Base-by-base conservation (phyloP, 2,329 filamentous ascomycete genomes). In the Davidsoniella neocaledoniae region DNA sequence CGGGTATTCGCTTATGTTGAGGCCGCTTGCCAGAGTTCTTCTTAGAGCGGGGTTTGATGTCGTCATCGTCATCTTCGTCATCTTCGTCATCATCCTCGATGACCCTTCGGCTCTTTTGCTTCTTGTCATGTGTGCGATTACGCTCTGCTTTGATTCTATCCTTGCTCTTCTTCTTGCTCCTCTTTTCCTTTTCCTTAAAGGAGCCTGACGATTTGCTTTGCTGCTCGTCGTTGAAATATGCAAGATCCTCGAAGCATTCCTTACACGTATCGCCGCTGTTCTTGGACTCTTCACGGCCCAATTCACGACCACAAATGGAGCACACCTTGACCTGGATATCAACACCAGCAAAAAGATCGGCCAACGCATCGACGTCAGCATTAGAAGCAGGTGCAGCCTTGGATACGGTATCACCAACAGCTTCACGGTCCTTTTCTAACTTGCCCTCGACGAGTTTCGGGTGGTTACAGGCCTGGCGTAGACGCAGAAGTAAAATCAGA, bases 381-480 rank as follows among this genome's bases (percentile, higher is more conserved):
- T 74, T 72, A 16, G 71, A 67, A 45, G 70, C 68, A 51, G 21
- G 21, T 71, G 72, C 55, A 8, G 64, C 65, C 2, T 68, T 58
- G 33, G 66, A 70, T 5, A 68, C 66, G 3, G 43, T 43, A 16
- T 47, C 41, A 14, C 46, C 53, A 4, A 79, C 81, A 1, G 79
- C 73, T 50, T 94, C 67, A 2, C 86, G 85, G 59, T 96, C 91
- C 58, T 82, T 86, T 61, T 98, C 91, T 51, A 95, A 71, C 59
- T 93, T 90, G 55, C 81, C 81, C 56, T 86, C 85, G 10, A 94
- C 82, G 43, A 98, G 71, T 56, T 86, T 81, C 0, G 88, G 87
- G 61, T 98, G 91, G 60, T 98, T 94, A 64, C 91, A 98, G 17
- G 87, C 85, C 63, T 98, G 91, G 53, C 91, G 76, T 53, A 98